Evolutionary conservation across 768 basidiomycete species (phyloP), one percentile per base, ranked within the genome.

Genomic region (Dentipellis sp.): DNA sequence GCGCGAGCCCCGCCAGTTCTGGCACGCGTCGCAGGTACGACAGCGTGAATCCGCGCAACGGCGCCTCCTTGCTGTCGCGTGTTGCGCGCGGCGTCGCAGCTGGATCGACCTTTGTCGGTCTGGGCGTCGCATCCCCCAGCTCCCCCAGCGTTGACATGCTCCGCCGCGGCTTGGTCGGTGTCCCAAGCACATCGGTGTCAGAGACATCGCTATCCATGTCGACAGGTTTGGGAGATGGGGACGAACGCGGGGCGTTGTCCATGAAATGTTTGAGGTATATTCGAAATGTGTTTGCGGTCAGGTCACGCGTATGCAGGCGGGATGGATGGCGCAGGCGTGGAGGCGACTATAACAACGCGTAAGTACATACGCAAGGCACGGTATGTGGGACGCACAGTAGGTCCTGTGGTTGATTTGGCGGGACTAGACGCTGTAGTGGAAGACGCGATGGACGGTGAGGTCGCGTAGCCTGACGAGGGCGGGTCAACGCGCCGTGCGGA

Each of bases 221-320:
- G 11, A 50, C n/a, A 10, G 21, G 42, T 8, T 42, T 12, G 19
- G 9, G 7, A n/a, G 51, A 52, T 23, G 52, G 50, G 10, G 54
- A 58, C 54, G 52, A 64, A 51, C 21, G 45, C 38, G 74, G 70
- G 0, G 75, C 76, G 62, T 83, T 73, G 62, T 87, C 81, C 84
- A 91, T 86, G 67, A 82, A 91, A 61, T 90, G 84, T 60, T 87
- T 88, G 58, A 91, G 61, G 62, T 91, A 89, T 39, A 88, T 77
- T 10, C 84, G 77, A 65, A 91, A 88, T 0, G 82, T 85, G 58
- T 84, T 84, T 3, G 73, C 77, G 2, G 81, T 90, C 23, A 91
- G 78, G 55, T 90, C 85, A 17, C 74, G 74, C 0, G 81, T 78
- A 55, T 78, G 84, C 23, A 91, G 70, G 40, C 84, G 77, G 0